Evolutionary conservation across 176 grass and related monocot genomes (phyloP), one percentile per base, ranked within the genome.

Genomic region (Tillandsia fasciculata): DNA sequence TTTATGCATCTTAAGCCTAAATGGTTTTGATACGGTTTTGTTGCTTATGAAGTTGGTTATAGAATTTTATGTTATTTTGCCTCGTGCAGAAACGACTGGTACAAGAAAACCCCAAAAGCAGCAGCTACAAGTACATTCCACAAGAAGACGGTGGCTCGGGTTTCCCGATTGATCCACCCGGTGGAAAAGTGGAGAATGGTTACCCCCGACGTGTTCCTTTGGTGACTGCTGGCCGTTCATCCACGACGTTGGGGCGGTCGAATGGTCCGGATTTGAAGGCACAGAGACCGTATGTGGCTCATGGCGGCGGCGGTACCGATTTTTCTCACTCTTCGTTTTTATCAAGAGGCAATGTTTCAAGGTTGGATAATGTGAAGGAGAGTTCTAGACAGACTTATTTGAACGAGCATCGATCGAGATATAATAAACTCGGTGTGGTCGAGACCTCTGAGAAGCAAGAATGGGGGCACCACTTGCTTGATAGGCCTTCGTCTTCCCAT

Each of bases 401-500:
- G 72, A 65, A 78, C 57, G 84, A 84, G 64, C 80, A 87, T 66
- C 80, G 83, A n/a, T 79, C 69, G 2, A 78, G 84, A 79, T 86
- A 86, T 54, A 93, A 84, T 83, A 82, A 88, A 56, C 65, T 83
- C 22, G 61, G 64, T 76, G 57, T 64, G 74, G 63, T 76, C 26
- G 81, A 87, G 53, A 67, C 67, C 47, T 85, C 82, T 72, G 89
- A 92, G 27, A 88, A 74, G 70, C 70, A 77, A 49, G 82, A 87
- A 70, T 83, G 85, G 89, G 70, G 54, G 17, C 65, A 85, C 66
- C 87, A 86, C 74, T 86, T 94, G 53, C 78, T 90, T 69, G 87
- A 99, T 78, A 84, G 77, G n/a, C 84, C 90, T 10, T 90, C 90
- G 6, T 90, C 89, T 72, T 99, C 95, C 64, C 95, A 93, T 77